Evolutionary conservation across 2,329 filamentous ascomycete species (phyloP).

Genomic region (Aspergillus ustus): DNA sequence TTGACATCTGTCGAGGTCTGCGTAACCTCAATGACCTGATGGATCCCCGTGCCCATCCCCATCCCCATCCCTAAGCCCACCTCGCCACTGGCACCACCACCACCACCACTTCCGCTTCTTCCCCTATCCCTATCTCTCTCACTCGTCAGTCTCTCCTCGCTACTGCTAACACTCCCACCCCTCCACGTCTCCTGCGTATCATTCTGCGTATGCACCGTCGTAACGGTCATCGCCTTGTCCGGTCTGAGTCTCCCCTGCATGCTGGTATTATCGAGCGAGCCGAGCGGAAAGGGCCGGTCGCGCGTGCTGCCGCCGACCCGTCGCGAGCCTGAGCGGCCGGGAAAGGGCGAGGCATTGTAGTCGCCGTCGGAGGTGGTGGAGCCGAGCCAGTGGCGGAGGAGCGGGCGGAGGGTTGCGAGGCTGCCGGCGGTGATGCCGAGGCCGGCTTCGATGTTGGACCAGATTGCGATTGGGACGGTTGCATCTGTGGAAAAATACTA

Average conservation of each 20-base stretch:
- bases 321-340: conserved; percentile 2
- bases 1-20: conserved; percentile 6
- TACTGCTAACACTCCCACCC: not conserved
- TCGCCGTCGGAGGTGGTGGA: not conserved
- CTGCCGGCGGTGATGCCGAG: conserved; percentile 48
- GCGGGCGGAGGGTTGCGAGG: conserved; percentile 52
- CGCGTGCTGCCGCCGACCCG: not conserved
- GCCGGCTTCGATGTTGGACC: conserved; percentile 34
- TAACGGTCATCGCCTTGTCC: conserved; percentile 11
- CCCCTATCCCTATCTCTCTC: not conserved
- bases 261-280: conserved; percentile 1
- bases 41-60: not conserved
- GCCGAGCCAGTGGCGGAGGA: conserved; percentile 35
- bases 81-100: too few relatives aligned
- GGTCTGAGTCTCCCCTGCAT: not conserved
- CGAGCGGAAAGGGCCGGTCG: not conserved
- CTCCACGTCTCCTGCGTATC: not conserved
- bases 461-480: conserved; percentile 49
- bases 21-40: conserved; percentile 14
- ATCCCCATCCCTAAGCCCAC: not conserved
- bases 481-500: conserved; percentile 29
- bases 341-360: conserved; percentile 6
- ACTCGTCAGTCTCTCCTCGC: conserved; percentile 11
- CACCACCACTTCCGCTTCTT: too few relatives aligned
- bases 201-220: conserved; percentile 11